Evolutionary conservation across 1,139 yeast genomes (phyloP), one percentile per base, ranked within the genome.

Genomic region (Zygosaccharomyces pseudobailii): DNA sequence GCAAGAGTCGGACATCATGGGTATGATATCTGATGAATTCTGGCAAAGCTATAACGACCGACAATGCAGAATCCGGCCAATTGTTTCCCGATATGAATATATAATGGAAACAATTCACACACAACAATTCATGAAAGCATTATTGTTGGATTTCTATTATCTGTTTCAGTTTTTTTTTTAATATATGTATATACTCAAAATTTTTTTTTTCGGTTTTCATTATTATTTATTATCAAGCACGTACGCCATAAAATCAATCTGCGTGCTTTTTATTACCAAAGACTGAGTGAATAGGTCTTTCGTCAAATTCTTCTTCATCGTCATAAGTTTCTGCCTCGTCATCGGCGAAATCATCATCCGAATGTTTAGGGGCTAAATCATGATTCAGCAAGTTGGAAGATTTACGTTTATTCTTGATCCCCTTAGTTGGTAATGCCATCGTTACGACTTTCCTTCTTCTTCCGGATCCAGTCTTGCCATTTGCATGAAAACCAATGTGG

Each of bases 401-500:
- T 23, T 56, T 61, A 13, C 48, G 27, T 34, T 51, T 49, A 37
- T 50, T 54, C 47, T 71, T 76, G 43, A 78, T 52, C n/a, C 84
- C 84, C 24, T 80, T 81, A 33, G 71, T 69, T 2, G 76, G 69
- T 38, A 79, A 68, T 1, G 82, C 82, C 54, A 67, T 56, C 22
- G 57, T 36, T 4, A 59, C 50, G 7, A 55, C 55, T 5, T 51
- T 50, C 21, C 43, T 39, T 30, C 51, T 54, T 43, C 46, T 43
- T 9, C 46, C 40, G 30, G 43, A 20, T 36, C 24, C 19, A 21
- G 34, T 19, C 17, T 43, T 45, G 23, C 19, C 46, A 6, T 51
- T 54, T 1, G 57, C 59, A 52, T 80, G 87, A 19, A 77, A 75
- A 56, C 82, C 84, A 46, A 88, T 82, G 56, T 72, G 78, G 68